Evolutionary conservation across 2,329 filamentous ascomycete species (phyloP).

Genomic region (Phialophora macrospora): DNA sequence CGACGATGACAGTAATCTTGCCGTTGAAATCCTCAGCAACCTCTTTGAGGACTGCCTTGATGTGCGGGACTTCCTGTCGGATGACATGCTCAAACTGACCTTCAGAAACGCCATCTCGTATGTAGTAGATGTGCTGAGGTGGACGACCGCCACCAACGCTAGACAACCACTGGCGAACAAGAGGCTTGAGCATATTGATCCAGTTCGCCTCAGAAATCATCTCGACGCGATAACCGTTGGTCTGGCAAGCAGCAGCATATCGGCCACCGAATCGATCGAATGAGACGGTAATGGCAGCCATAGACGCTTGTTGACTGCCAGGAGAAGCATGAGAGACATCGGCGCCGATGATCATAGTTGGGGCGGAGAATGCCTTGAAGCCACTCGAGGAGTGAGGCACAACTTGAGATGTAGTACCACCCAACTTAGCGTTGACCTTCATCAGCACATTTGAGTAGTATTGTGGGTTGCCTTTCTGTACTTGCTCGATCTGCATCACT

Average conservation of each 20-base stretch:
- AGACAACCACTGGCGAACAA: slow-evolving; percentile 69
- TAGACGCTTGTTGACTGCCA: slow-evolving; percentile 68
- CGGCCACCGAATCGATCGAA: slow-evolving; percentile 72
- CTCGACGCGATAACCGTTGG: slow-evolving; percentile 81
- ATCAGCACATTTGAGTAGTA: slow-evolving; percentile 94
- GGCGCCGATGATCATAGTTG: slow-evolving; percentile 84
- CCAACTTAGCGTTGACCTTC: slow-evolving; percentile 97
- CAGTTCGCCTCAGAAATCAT: slow-evolving; percentile 74
- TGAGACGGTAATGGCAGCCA: slow-evolving; percentile 86
- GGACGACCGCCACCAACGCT: slow-evolving; percentile 58
- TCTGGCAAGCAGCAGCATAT: slow-evolving; percentile 79
- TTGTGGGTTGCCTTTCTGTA: slow-evolving; percentile 72
- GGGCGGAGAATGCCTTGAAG: slow-evolving; percentile 44
- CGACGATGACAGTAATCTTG: slow-evolving; percentile 83
- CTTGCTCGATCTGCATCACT: slow-evolving; percentile 73
- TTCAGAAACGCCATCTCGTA: slow-evolving; percentile 90
- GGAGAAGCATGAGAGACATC: slow-evolving; percentile 86
- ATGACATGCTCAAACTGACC: slow-evolving; percentile 83
- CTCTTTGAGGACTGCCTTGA: slow-evolving; percentile 59
- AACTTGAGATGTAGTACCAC: slow-evolving; percentile 71
- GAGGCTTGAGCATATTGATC: slow-evolving; percentile 65
- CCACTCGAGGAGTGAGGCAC: slow-evolving; percentile 46
- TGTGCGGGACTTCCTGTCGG: slow-evolving; percentile 72
- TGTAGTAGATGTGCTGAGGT: slow-evolving; percentile 82
- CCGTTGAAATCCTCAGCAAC: slow-evolving; percentile 51